Evolutionary conservation across 1,139 yeast genomes (phyloP), one percentile per base, ranked within the genome.

Genomic region (Sugiyamaella japonica): DNA sequence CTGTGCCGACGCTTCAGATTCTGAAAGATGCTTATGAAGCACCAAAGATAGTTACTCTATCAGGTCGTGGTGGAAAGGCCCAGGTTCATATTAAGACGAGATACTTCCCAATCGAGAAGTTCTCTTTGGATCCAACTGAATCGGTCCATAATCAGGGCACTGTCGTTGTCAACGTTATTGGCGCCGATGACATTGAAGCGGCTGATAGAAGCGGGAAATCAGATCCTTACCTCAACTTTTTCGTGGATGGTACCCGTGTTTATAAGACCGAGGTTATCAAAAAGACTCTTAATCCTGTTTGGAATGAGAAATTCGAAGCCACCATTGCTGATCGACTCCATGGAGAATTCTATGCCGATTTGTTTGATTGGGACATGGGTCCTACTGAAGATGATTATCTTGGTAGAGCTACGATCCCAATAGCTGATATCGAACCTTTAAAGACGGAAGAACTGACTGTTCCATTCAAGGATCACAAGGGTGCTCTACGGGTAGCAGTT

Each of bases 191-290:
- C 52, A 78, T 95, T 59, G 81, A 86, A 50, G 78, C 96, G 12
- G 95, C 93, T 25, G 99, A 93, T 70, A 76, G 89, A 28, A 85
- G 86, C 62, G 98, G 98, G 53, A 86, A 86, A 68, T 89, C 97
- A 7, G 99, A 93, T 72, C 99, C 99, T 58, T 93, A 84, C 67
- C 78, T 89, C 57, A 81, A 73, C 64, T 71, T 89, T 66, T 32
- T 48, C 15, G n/a, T 25, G 17, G 82, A 89, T 67, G 84, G 85
- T 29, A 79, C 74, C 48, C 76, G 79, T 59, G 82, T 84, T 8
- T 82, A 75, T 75, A 89, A 89, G 75, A 81, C 97, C 41, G 85
- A 89, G 71, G 85, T 85, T 44, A 74, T 82, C 59, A 93, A 91
- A 78, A 90, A 84, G 77, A 89, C 97, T 0, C 79, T 93, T 63